Percentiles rank a stretch among this genome's conserved stretches.
Conservation (phyloP, 2,329 filamentous ascomycete species). For the Leptographium procerum region DNA sequence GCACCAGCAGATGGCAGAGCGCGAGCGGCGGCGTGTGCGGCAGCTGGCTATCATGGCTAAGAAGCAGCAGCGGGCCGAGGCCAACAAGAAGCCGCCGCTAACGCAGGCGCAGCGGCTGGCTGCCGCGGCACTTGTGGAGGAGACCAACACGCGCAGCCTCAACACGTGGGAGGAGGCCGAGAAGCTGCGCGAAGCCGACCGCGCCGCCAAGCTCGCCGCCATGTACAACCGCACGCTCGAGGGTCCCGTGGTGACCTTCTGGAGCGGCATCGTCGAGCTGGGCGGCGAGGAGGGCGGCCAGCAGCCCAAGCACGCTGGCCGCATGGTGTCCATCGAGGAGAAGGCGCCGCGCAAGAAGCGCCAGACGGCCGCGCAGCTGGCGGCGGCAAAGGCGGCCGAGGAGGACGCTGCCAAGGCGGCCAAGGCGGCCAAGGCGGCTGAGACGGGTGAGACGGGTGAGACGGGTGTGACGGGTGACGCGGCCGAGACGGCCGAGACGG, state of each 20-base stretch:
- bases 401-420: background rate
- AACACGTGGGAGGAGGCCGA: constrained; percentile 93
- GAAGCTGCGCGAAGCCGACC: constrained; percentile 74
- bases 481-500: background rate
- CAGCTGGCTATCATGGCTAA: constrained; percentile 58
- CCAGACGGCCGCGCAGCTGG: constrained; percentile 21
- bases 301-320: constrained; percentile 55
- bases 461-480: background rate
- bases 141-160: constrained; percentile 76
- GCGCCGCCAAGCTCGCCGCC: constrained; percentile 72
- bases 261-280: constrained; percentile 84
- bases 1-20: constrained; percentile 62
- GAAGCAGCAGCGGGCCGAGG: constrained; percentile 58
- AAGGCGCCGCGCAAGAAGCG: constrained; percentile 42
- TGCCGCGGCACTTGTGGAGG: constrained; percentile 74
- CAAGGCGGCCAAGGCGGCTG: constrained; percentile 4
- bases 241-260: constrained; percentile 82
- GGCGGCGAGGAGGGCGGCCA: constrained; percentile 32
- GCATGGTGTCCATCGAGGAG: constrained; percentile 50
- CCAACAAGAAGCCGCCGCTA: constrained; percentile 66
- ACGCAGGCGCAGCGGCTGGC: constrained; percentile 77
- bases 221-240: constrained; percentile 77
- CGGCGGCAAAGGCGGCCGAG: background rate
- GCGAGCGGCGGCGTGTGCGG: constrained; percentile 58
- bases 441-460: background rate